These are phyloP conservation scores for Xanthoconium separans DNA, from an alignment of 1,284 basidiomycete genomes.

Conservation along the genomic window DNA sequence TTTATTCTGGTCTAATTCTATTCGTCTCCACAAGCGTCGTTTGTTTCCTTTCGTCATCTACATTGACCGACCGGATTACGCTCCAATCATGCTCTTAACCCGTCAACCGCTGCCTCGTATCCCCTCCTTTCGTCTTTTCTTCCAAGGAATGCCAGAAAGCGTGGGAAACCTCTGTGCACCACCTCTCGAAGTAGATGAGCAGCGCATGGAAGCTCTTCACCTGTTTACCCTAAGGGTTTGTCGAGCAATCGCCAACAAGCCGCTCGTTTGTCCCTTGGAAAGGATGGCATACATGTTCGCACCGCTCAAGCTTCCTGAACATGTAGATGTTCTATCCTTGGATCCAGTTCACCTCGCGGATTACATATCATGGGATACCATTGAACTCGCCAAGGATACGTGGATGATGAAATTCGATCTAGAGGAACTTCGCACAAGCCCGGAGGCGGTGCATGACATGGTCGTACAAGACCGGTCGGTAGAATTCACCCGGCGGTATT, in stretches of 20 bases:
- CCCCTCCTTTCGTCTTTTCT: conserved; percentile 56
- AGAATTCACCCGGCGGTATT: conserved; percentile 74
- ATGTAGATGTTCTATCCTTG: conserved; percentile 21
- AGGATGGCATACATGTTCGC: conserved; percentile 64
- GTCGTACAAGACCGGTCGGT: conserved; percentile 71
- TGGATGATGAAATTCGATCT: conserved; percentile 52
- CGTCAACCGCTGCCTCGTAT: conserved; percentile 61
- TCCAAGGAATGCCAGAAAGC: conserved; percentile 43
- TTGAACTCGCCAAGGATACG: conserved; percentile 48
- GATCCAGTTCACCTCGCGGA: conserved; percentile 40
- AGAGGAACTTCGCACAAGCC: conserved; percentile 40
- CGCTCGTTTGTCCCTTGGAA: conserved; percentile 50
- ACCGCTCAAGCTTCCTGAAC: conserved; percentile 44
- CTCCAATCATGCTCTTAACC: conserved; percentile 64
- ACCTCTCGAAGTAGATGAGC: conserved; percentile 48
- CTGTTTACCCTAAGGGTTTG: conserved; percentile 62
- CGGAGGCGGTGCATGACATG: conserved; percentile 51
- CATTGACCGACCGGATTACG: conserved; percentile 38
- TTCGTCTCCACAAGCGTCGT: conserved; percentile 26
- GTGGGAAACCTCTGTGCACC: conserved; percentile 46
- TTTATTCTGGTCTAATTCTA: conserved; percentile 59
- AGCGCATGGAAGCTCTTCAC: conserved; percentile 48
- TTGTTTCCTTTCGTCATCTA: conserved; percentile 60
- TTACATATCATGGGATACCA: conserved; percentile 63
- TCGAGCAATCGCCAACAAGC: conserved; percentile 66